phyloP scores from a whole-genome alignment of 306 rosid genomes.

The Trifolium subterraneum region DNA sequence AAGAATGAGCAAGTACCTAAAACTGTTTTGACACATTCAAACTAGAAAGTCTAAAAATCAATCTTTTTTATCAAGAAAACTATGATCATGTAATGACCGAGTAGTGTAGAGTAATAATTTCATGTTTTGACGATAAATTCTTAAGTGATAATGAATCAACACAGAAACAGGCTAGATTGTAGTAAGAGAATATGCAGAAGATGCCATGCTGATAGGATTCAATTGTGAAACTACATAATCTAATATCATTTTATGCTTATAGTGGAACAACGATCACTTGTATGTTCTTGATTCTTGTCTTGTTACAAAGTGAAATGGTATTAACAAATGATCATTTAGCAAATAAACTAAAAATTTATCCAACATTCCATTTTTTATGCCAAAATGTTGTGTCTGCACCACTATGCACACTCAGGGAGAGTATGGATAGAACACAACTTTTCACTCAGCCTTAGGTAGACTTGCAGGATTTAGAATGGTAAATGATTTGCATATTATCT shows the following conservation, averaged over 20 bases:
- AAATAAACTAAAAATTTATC: neutral
- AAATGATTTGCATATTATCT: no score
- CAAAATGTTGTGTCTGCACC: neutral
- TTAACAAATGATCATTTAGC: neutral
- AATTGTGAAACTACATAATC: neutral
- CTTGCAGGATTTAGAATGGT: no score
- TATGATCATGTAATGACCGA: neutral
- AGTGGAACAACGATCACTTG: neutral
- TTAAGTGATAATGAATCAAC: constrained; percentile 7
- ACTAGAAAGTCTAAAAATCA: neutral
- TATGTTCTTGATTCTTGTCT: neutral
- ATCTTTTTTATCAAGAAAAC: neutral
- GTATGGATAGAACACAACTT: no score
- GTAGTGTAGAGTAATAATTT: neutral
- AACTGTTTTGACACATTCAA: neutral
- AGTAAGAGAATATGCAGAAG: constrained; percentile 1
- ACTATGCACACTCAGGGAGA: neutral
- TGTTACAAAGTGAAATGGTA: neutral
- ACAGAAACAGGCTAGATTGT: neutral
- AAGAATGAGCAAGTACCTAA: neutral
- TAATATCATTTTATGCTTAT: neutral
- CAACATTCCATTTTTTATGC: neutral
- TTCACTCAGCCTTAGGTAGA: no score
- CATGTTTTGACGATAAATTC: neutral
- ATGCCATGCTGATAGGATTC: neutral